Evolutionary conservation across 768 basidiomycete species (phyloP).

Genomic region (Phlebiopsis gigantea): DNA sequence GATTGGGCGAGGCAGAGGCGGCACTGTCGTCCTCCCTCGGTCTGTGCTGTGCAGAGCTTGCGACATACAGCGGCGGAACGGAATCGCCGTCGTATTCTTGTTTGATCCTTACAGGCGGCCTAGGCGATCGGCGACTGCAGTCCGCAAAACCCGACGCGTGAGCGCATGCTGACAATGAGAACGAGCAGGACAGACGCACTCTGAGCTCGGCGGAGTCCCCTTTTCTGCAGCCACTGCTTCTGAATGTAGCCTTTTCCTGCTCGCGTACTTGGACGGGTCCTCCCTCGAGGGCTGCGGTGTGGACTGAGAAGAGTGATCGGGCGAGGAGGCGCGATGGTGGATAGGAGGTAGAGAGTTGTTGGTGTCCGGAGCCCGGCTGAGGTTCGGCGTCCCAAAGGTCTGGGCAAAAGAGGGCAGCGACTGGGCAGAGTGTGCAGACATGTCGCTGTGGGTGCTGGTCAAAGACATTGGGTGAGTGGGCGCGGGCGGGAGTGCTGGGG

Average conservation of each 20-base stretch:
- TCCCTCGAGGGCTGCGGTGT: constrained; percentile 18
- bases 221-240: constrained; percentile 20
- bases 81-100: constrained; percentile 9
- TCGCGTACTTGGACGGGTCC: constrained; percentile 13
- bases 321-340: constrained; percentile 36
- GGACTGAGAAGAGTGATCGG: constrained; percentile 20
- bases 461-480: constrained; percentile 29
- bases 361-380: constrained; percentile 42
- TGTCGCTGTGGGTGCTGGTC: constrained; percentile 31
- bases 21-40: constrained; percentile 47
- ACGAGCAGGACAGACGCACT: constrained; percentile 34
- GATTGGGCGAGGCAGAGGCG: constrained; percentile 37
- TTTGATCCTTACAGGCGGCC: constrained; percentile 44
- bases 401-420: constrained; percentile 78
- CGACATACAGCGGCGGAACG: neutral
- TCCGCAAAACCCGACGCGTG: constrained; percentile 17
- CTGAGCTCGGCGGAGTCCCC: constrained; percentile 35
- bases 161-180: neutral
- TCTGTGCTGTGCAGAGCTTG: neutral
- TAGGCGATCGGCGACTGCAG: constrained; percentile 40
- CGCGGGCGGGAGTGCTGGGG: neutral
- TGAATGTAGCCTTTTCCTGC: constrained; percentile 24
- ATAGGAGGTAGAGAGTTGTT: constrained; percentile 65
- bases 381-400: constrained; percentile 58
- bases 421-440: constrained; percentile 45